A percentile compares a stretch with the other conserved stretches of the same genome.
Conservation (phyloP, 305 asterid species). For the Lippia alba region DNA sequence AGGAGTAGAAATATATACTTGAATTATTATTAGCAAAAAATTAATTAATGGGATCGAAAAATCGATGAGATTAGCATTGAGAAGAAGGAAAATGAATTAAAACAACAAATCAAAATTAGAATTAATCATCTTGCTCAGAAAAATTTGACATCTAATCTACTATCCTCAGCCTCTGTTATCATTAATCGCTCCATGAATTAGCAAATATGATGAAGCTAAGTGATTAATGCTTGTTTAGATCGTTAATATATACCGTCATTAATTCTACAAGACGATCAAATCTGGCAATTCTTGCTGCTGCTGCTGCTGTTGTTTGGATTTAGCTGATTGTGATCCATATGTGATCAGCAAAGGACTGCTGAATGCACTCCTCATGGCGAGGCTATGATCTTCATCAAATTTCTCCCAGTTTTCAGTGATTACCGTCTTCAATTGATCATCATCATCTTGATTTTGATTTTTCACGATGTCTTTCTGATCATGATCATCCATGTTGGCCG, state of each 20-base stretch:
- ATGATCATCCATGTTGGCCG: neutral
- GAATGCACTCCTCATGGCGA: conserved; percentile 38
- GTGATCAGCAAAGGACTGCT: conserved; percentile 21
- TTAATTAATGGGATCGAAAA: no score
- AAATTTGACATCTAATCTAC: conserved; percentile 14
- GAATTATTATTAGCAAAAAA: no score
- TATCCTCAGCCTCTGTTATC: neutral
- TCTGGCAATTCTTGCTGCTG: conserved; percentile 48
- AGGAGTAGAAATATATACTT: no score
- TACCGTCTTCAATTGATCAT: conserved; percentile 48
- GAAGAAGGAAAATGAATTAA: no score
- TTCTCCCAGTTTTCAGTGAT: conserved; percentile 82
- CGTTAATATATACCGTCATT: neutral
- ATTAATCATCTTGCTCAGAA: neutral
- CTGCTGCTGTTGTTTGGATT: neutral
- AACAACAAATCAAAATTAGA: no score
- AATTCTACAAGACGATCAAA: conserved; percentile 52
- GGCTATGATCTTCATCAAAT: conserved; percentile 63
- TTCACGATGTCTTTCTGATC: no score
- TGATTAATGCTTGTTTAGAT: neutral
- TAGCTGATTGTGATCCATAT: neutral
- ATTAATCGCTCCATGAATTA: no score
- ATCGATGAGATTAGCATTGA: no score
- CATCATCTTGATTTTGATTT: neutral
- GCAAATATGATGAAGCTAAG: no score